Conservation (phyloP, 2,329 filamentous ascomycete genomes). For the Zymoseptoria passerinii region DNA sequence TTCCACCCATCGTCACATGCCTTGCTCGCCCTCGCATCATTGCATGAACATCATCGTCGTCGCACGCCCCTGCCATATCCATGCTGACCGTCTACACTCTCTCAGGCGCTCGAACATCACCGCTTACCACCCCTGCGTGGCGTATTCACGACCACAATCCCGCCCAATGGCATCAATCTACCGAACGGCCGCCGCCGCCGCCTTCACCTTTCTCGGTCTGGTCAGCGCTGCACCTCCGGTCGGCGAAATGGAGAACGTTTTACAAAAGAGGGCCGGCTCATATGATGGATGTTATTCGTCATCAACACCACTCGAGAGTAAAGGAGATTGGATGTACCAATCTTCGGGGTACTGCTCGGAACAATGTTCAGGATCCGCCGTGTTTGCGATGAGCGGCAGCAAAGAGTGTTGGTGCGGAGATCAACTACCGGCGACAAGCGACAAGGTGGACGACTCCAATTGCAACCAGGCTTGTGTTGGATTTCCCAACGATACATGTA, state of each 20-base stretch:
- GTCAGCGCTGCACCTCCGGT: not conserved
- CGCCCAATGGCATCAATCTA: not conserved
- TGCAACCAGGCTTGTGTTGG: conserved; percentile 61
- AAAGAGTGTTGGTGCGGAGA: conserved; percentile 67
- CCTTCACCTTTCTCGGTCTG: not conserved
- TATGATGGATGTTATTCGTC: conserved; percentile 47
- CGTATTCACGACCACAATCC: not conserved
- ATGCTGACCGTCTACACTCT: not conserved
- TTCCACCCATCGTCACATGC: not conserved
- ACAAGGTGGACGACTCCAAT: conserved; percentile 47
- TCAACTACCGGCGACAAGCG: conserved; percentile 54
- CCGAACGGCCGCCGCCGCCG: not conserved
- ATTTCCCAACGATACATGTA: conserved; percentile 56
- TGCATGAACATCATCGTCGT: not conserved
- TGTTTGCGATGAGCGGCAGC: conserved; percentile 58
- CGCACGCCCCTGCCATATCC: not conserved
- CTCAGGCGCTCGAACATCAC: not conserved
- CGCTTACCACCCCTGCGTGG: not conserved
- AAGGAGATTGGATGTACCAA: conserved; percentile 45
- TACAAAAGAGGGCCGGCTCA: conserved; percentile 10
- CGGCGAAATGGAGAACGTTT: not conserved
- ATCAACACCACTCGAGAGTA: conserved; percentile 39
- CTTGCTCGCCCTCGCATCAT: not conserved
- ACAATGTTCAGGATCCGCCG: conserved; percentile 44
- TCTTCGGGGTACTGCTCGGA: conserved; percentile 46